phyloP scores from a whole-genome alignment of 2,329 filamentous ascomycete species.

The Colletotrichum somersetense region DNA sequence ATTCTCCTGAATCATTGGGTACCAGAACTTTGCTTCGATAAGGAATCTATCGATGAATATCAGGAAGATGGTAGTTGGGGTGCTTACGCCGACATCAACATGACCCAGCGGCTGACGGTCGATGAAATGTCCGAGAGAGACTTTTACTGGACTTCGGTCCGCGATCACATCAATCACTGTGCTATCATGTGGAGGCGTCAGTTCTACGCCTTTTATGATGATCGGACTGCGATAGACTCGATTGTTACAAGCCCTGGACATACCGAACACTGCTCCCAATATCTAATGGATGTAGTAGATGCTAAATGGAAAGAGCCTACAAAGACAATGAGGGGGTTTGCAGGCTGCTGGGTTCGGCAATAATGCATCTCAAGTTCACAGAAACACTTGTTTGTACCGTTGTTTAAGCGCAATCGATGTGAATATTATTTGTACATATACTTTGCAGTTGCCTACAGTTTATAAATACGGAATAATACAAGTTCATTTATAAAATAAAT shows the following conservation, averaged over 20 bases:
- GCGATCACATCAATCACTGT: constrained; percentile 48
- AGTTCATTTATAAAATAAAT: too few relatives aligned
- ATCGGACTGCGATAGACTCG: constrained; percentile 43
- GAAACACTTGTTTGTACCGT: too few relatives aligned
- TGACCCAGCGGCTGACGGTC: constrained; percentile 43
- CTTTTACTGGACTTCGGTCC: constrained; percentile 45
- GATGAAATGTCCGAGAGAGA: constrained; percentile 44
- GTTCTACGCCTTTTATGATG: constrained; percentile 45
- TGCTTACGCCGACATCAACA: constrained; percentile 44
- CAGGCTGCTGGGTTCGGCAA: constrained; percentile 36
- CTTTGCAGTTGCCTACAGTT: too few relatives aligned
- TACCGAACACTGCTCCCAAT: constrained; percentile 48
- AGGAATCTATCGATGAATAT: constrained; percentile 46
- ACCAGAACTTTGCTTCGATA: constrained; percentile 43
- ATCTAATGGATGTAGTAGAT: constrained; percentile 45
- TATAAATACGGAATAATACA: too few relatives aligned
- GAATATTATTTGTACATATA: too few relatives aligned
- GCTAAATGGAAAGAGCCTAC: constrained; percentile 41
- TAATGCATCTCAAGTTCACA: not conserved
- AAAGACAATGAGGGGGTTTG: constrained; percentile 39
- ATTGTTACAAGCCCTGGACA: constrained; percentile 45
- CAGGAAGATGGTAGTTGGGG: constrained; percentile 46
- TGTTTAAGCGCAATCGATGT: too few relatives aligned
- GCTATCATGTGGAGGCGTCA: constrained; percentile 47
- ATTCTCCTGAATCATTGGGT: constrained; percentile 47